These are phyloP conservation scores for Pyrenophora seminiperda DNA, from an alignment of 2,329 filamentous ascomycete genomes.

Conservation along the genomic window DNA sequence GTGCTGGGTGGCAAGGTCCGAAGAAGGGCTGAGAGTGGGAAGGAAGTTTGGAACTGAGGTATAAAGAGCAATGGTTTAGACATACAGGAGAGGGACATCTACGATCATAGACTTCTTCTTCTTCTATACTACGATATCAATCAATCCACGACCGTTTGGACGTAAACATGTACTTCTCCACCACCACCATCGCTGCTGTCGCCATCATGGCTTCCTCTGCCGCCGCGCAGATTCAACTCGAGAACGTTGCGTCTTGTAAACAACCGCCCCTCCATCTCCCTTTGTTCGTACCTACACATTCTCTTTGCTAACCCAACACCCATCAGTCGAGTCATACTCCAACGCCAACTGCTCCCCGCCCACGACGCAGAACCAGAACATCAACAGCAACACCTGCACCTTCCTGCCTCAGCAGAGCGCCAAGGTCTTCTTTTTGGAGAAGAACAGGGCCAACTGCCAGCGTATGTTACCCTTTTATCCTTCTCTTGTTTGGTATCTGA, in stretches of 20 bases:
- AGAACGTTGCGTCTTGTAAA: constrained; percentile 10
- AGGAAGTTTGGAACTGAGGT: background rate
- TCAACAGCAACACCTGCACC: constrained; percentile 7
- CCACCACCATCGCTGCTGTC: constrained; percentile 5
- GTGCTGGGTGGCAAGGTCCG: too few species aligned
- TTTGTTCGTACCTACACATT: too few species aligned
- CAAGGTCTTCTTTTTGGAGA: constrained; percentile 8
- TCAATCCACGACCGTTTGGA: background rate
- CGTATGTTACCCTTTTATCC: background rate
- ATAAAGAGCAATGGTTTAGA: background rate
- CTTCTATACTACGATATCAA: background rate
- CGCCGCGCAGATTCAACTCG: constrained; percentile 5
- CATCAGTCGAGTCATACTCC: constrained; percentile 6
- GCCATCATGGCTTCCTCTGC: constrained; percentile 9
- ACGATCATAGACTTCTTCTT: background rate
- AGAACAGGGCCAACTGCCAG: constrained; percentile 7
- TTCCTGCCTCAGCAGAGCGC: constrained; percentile 9
- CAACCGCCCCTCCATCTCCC: background rate
- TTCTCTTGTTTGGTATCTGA: background rate
- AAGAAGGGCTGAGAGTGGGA: too few species aligned
- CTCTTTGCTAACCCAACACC: background rate
- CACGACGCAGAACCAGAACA: constrained; percentile 4
- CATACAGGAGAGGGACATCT: background rate
- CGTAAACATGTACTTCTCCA: constrained; percentile 14
- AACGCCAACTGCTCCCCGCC: constrained; percentile 2